phyloP scores from a whole-genome alignment of 2,329 filamentous ascomycete genomes.

The Colletotrichum tabaci region DNA sequence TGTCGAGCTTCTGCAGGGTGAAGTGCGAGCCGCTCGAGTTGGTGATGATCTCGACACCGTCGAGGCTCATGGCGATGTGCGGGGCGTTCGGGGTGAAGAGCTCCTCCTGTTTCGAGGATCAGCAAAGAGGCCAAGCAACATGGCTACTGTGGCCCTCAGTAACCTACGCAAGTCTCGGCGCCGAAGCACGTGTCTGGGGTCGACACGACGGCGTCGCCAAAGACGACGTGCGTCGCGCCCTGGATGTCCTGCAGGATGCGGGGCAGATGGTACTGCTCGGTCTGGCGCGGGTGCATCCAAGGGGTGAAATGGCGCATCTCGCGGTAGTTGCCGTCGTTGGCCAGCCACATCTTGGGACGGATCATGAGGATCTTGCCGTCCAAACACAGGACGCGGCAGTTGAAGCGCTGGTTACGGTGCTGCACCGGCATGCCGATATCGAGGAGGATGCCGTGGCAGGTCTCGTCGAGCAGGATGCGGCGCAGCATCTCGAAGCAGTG shows the following conservation, averaged over 20 bases:
- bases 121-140: background rate
- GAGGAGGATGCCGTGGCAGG: constrained; percentile 76
- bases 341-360: constrained; percentile 78
- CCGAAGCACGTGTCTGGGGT: constrained; percentile 74
- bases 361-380: constrained; percentile 80
- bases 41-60: constrained; percentile 79
- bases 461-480: constrained; percentile 72
- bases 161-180: constrained; percentile 67
- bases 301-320: constrained; percentile 76
- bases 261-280: constrained; percentile 77
- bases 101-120: constrained; percentile 59
- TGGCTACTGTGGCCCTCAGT: background rate
- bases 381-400: constrained; percentile 58
- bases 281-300: constrained; percentile 70
- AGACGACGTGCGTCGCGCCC: constrained; percentile 63
- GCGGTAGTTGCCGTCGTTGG: constrained; percentile 77
- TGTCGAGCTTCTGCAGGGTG: constrained; percentile 72
- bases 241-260: constrained; percentile 69
- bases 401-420: constrained; percentile 58
- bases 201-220: constrained; percentile 78
- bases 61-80: constrained; percentile 48
- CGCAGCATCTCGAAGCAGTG: constrained; percentile 75
- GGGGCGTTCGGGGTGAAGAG: constrained; percentile 70
- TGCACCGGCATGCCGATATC: constrained; percentile 76
- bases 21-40: constrained; percentile 81